Percentiles rank a stretch among this genome's conserved stretches.
Evolutionary conservation across 768 basidiomycete species (phyloP).

Genomic region (Dentipellis fragilis): DNA sequence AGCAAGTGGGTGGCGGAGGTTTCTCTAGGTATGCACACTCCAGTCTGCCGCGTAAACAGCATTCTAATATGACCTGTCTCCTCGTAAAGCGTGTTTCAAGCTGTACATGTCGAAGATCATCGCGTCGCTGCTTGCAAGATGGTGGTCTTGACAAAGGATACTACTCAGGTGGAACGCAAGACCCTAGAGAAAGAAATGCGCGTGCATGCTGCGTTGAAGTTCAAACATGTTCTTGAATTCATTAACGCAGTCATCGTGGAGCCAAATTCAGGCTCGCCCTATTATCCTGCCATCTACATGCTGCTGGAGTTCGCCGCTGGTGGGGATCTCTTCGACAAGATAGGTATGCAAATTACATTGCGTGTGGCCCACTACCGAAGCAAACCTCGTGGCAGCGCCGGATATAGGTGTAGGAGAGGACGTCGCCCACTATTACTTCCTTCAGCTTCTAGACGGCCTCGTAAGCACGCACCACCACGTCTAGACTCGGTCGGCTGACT

Average conservation of each 20-base stretch:
- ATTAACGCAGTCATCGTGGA: conserved; percentile 72
- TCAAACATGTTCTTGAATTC: conserved; percentile 76
- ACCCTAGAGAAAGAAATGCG: conserved; percentile 86
- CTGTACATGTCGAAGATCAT: conserved; percentile 56
- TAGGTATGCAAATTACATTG: conserved; percentile 41
- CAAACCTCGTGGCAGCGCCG: conserved; percentile 47
- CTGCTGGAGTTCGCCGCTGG: conserved; percentile 86
- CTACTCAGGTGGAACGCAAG: conserved; percentile 64
- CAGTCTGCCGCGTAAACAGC: background rate
- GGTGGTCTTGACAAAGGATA: conserved; percentile 50
- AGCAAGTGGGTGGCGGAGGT: conserved; percentile 79
- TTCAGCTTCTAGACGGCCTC: conserved; percentile 76
- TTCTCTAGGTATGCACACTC: conserved; percentile 56
- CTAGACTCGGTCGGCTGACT: background rate
- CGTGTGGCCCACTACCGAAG: background rate
- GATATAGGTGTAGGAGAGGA: conserved; percentile 83
- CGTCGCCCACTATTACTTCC: conserved; percentile 84
- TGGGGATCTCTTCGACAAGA: conserved; percentile 97
- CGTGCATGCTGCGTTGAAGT: conserved; percentile 73
- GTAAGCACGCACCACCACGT: conserved; percentile 29
- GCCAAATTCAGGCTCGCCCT: conserved; percentile 36
- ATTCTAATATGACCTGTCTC: background rate
- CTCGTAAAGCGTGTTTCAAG: conserved; percentile 64
- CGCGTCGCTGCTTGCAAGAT: conserved; percentile 85
- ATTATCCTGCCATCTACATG: conserved; percentile 83